Percentiles rank a stretch among this genome's conserved stretches.
Conservation (phyloP, 768 basidiomycete genomes). For the Gautieria morchelliformis region DNA sequence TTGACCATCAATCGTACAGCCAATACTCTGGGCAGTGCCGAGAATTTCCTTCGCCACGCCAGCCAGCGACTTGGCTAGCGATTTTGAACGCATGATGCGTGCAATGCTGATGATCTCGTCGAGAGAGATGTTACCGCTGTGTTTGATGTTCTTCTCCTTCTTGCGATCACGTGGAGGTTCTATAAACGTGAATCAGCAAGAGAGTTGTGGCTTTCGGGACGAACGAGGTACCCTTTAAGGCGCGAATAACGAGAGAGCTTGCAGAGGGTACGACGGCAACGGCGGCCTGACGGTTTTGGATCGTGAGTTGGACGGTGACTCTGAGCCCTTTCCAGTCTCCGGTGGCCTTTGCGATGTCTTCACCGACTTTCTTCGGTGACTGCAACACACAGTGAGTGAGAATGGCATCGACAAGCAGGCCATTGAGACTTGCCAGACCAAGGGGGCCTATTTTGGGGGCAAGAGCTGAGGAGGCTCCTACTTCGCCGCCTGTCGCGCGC, state of each 20-base stretch:
- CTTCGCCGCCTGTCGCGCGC: conserved; percentile 97
- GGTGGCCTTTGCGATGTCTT: conserved; percentile 99
- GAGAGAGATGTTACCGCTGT: conserved; percentile 85
- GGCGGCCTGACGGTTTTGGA: conserved; percentile 98
- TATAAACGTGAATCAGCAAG: conserved; percentile 22
- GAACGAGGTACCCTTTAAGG: conserved; percentile 74
- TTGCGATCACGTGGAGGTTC: conserved; percentile 99
- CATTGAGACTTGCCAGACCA: conserved; percentile 68
- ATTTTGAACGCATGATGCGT: conserved; percentile 91
- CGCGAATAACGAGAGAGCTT: conserved; percentile 89
- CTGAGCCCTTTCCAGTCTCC: conserved; percentile 98
- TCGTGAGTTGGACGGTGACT: conserved; percentile 96
- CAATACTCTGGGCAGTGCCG: conserved; percentile 93
- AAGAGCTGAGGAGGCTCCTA: conserved; percentile 95
- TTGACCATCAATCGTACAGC: conserved; percentile 92
- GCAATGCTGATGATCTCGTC: conserved; percentile 95
- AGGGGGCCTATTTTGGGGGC: conserved; percentile 99
- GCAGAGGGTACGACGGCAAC: conserved; percentile 97
- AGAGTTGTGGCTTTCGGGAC: neutral
- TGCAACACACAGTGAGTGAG: conserved; percentile 46
- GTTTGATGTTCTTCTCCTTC: conserved; percentile 99
- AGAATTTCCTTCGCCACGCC: conserved; percentile 95
- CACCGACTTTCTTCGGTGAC: conserved; percentile 99
- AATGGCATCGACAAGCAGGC: neutral
- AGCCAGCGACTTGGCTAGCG: conserved; percentile 83